Evolutionary conservation across 140 eudicot species (phyloP), one percentile per base, ranked within the genome.

Genomic region (Ambrosia hybrid): DNA sequence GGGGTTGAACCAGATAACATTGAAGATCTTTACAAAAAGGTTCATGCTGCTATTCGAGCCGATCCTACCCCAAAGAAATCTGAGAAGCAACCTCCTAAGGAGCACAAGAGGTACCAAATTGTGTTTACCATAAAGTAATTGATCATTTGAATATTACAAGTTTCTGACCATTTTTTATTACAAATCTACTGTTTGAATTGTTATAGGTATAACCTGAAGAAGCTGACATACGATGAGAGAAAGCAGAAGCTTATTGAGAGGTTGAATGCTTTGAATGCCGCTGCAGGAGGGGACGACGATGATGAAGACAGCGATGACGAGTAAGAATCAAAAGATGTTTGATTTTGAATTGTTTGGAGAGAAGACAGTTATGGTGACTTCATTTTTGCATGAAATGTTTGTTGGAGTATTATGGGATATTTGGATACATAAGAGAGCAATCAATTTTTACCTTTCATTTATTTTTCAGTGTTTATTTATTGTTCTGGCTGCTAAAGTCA

Each of bases 21-120:
- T 46, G 90, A 85, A 73, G 87, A 83, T 38, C 8, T 85, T 7
- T 82, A 82, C 82, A 79, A 85, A 39, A 85, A 82, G 68, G 83
- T 80, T n/a, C 87, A 82, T 73, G 72, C 90, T 2, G 87, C 90
- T 30, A 82, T 85, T 45, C 83, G 83, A 12, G 90, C 85, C n/a
- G 90, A 82, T 36, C 90, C 90, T 0, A 67, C 75, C 3, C 58
- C 79, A 21, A 82, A 85, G 87, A 82, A 79, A n/a, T 26, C 71
- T 6, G 83, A 77, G 69, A 85, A 82, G 67, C 81, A 82, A 26
- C 72, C 85, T 26, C 84, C 83, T 49, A 70, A 85, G 72, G 72
- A 72, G 51, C 83, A 80, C 75, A 85, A 78, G 78, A 81, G 89
- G 86, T 81, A 57, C 3, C 13, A n/a, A 2, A 10, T 6, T 62